phyloP scores from a whole-genome alignment of 2,329 filamentous ascomycete species.

The Colletotrichum sansevieriae region DNA sequence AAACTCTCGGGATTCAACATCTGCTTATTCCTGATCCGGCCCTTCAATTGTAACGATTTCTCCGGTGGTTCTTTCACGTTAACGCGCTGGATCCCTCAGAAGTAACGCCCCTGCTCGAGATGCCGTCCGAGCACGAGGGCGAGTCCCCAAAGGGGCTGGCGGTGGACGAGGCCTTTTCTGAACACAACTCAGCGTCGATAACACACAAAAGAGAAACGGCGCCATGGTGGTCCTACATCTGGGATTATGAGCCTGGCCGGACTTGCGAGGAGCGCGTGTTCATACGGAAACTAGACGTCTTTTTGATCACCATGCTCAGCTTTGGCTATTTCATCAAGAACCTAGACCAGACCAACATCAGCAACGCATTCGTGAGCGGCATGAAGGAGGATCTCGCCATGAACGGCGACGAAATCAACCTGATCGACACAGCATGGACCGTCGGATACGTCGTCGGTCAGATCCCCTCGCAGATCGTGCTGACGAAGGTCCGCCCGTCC shows the following conservation, averaged over 20 bases:
- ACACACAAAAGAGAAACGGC: slow-evolving; percentile 1
- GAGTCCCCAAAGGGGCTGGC: slow-evolving; percentile 24
- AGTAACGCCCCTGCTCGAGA: slow-evolving; percentile 36
- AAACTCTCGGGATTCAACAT: not conserved
- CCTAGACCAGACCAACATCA: slow-evolving; percentile 47
- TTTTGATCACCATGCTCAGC: slow-evolving; percentile 41
- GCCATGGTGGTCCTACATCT: slow-evolving; percentile 53
- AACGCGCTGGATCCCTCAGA: slow-evolving; percentile 27
- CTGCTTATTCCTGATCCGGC: not conserved
- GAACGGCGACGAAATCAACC: slow-evolving; percentile 47
- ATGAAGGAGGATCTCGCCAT: slow-evolving; percentile 47
- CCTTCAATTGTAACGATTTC: not conserved
- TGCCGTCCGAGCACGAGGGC: slow-evolving; percentile 38
- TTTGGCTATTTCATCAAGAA: slow-evolving; percentile 44
- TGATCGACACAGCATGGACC: slow-evolving; percentile 45
- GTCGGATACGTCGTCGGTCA: slow-evolving; percentile 46
- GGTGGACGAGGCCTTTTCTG: slow-evolving; percentile 23
- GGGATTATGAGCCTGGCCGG: slow-evolving; percentile 47
- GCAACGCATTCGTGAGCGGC: slow-evolving; percentile 47
- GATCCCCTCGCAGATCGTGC: slow-evolving; percentile 47
- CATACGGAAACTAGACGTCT: slow-evolving; percentile 46
- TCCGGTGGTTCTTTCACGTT: not conserved
- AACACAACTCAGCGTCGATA: slow-evolving; percentile 9
- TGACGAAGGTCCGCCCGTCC: slow-evolving; percentile 47
- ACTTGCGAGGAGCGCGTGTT: slow-evolving; percentile 45